Conservation (phyloP, 2,329 filamentous ascomycete genomes). For the Pseudogymnoascus sp. region DNA sequence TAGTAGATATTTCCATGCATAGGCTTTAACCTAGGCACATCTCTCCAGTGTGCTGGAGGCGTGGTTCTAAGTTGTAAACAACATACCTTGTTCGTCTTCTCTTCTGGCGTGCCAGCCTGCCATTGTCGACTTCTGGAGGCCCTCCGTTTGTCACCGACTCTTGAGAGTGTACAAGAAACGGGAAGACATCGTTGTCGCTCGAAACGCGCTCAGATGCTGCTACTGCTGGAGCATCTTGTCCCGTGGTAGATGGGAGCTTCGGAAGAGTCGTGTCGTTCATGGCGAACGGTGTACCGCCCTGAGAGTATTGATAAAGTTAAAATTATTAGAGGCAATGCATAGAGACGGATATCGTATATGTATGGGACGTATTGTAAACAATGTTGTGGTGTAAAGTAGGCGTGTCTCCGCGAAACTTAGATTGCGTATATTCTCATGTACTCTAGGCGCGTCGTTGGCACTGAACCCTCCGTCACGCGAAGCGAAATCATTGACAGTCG, state of each 20-base stretch:
- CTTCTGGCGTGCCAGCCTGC: conserved; percentile 36
- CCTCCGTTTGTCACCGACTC: conserved; percentile 18
- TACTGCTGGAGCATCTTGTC: conserved; percentile 12
- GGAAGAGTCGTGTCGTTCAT: conserved; percentile 28
- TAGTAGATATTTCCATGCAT: neutral
- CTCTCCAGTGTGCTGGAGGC: neutral
- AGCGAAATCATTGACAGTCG: conserved; percentile 6
- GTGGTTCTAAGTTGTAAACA: conserved; percentile 22
- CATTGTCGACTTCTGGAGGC: conserved; percentile 16
- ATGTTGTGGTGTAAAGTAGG: neutral
- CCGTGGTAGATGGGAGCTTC: conserved; percentile 19
- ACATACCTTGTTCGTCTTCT: conserved; percentile 56
- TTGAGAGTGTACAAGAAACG: conserved; percentile 16
- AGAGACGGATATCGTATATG: conserved; percentile 1
- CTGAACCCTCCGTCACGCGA: conserved; percentile 5
- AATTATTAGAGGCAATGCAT: conserved; percentile 5
- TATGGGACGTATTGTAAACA: neutral
- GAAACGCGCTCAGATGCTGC: conserved; percentile 15
- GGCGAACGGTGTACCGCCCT: conserved; percentile 9
- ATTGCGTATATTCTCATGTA: conserved; percentile 6
- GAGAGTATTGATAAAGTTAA: neutral
- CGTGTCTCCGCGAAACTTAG: neutral
- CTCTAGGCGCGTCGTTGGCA: conserved; percentile 2
- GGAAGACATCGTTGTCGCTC: conserved; percentile 17
- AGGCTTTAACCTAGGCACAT: neutral